phyloP scores from a whole-genome alignment of 2,329 filamentous ascomycete genomes.

The Arthroderma sp. region DNA sequence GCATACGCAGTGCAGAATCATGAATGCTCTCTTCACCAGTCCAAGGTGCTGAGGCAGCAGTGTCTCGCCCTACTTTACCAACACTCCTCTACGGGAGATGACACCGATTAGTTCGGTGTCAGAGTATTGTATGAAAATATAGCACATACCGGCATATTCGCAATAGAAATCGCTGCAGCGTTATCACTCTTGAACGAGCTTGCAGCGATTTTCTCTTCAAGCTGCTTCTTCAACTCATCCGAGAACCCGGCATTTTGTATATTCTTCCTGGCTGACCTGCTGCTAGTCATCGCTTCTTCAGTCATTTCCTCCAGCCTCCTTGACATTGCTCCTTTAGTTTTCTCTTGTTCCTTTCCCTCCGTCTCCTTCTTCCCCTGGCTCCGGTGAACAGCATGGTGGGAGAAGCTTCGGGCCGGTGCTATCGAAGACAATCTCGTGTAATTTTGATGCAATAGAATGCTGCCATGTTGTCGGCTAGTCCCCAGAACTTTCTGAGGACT shows the following conservation, averaged over 20 bases:
- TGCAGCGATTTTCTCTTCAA: conserved; percentile 46
- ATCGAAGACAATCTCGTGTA: no score
- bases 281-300: conserved; percentile 44
- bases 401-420: no score
- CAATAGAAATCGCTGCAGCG: conserved; percentile 40
- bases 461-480: no score
- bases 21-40: conserved; percentile 59
- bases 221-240: conserved; percentile 43
- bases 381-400: no score
- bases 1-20: conserved; percentile 72
- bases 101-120: not conserved
- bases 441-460: no score
- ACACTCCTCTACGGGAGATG: conserved; percentile 35
- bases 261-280: conserved; percentile 41
- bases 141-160: conserved; percentile 35
- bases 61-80: conserved; percentile 53
- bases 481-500: no score
- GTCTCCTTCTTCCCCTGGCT: no score
- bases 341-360: no score
- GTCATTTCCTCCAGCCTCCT: conserved; percentile 46
- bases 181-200: conserved; percentile 43
- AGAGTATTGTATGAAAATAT: not conserved
- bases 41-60: conserved; percentile 61
- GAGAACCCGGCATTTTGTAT: conserved; percentile 51
- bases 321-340: conserved; percentile 39